Conservation (phyloP, 2,329 filamentous ascomycete genomes). For the Hypoxylon sp. region DNA sequence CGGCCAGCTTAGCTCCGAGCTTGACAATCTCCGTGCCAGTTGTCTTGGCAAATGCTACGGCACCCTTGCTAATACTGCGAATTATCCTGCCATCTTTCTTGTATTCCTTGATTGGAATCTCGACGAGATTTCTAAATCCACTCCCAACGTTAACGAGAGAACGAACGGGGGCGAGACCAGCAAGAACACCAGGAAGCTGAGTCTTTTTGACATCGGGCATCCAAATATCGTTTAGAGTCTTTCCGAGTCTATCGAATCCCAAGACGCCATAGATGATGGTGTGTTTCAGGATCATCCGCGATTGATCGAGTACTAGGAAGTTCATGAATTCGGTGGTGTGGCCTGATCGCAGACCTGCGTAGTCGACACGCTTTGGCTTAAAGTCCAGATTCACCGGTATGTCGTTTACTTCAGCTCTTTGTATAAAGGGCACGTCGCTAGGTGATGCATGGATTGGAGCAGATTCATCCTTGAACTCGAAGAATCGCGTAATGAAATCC, state of each 20-base stretch:
- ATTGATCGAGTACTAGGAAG: slow-evolving; percentile 90
- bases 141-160: slow-evolving; percentile 91
- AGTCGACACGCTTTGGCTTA: slow-evolving; percentile 98
- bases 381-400: slow-evolving; percentile 90
- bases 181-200: slow-evolving; percentile 89
- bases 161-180: slow-evolving; percentile 89
- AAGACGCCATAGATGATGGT: slow-evolving; percentile 93
- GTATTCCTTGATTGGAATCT: slow-evolving; percentile 93
- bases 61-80: slow-evolving; percentile 91
- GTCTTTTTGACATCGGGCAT: slow-evolving; percentile 91
- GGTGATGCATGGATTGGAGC: slow-evolving; percentile 67
- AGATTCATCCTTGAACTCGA: slow-evolving; percentile 92
- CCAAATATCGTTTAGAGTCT: slow-evolving; percentile 96
- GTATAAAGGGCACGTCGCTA: slow-evolving; percentile 85
- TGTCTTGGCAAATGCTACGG: slow-evolving; percentile 88
- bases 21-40: slow-evolving; percentile 96
- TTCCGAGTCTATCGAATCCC: slow-evolving; percentile 90
- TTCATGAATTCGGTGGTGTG: slow-evolving; percentile 99
- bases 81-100: slow-evolving; percentile 93
- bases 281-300: slow-evolving; percentile 86
- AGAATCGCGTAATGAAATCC: slow-evolving; percentile 97
- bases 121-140: slow-evolving; percentile 86
- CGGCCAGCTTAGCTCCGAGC: slow-evolving; percentile 91
- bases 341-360: slow-evolving; percentile 89
- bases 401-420: slow-evolving; percentile 87